A percentile compares a stretch with the other conserved stretches of the same genome.
These are phyloP conservation scores for Ophiosphaerella korrae DNA, from an alignment of 2,329 filamentous ascomycete genomes.

Conservation along the genomic window DNA sequence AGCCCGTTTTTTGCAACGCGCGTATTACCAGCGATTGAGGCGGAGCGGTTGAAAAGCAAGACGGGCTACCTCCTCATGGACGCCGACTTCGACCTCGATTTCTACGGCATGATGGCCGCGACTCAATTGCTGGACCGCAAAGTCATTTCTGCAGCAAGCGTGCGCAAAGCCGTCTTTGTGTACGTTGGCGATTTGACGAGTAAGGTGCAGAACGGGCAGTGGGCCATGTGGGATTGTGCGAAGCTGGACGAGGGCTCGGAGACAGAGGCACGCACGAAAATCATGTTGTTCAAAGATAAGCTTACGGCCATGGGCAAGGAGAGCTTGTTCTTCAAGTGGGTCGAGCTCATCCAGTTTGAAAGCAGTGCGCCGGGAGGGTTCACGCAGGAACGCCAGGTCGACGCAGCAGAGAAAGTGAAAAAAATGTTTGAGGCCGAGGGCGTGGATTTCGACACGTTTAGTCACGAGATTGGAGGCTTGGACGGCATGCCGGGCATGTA, in stretches of 20 bases:
- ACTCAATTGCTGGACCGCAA: slow-evolving; percentile 71
- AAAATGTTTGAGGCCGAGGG: slow-evolving; percentile 74
- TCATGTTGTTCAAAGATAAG: slow-evolving; percentile 79
- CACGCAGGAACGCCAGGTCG: slow-evolving; percentile 72
- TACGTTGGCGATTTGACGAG: slow-evolving; percentile 30
- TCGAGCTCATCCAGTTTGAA: slow-evolving; percentile 90
- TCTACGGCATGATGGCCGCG: slow-evolving; percentile 76
- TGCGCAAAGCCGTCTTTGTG: slow-evolving; percentile 67
- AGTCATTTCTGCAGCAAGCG: slow-evolving; percentile 65
- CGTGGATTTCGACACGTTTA: slow-evolving; percentile 82
- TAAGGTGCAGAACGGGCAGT: slow-evolving; percentile 60
- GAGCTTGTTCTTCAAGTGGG: slow-evolving; percentile 87
- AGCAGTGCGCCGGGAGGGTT: slow-evolving; percentile 79
- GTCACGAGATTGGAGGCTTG: slow-evolving; percentile 71
- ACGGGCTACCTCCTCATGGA: slow-evolving; percentile 89
- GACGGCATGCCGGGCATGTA: slow-evolving; percentile 58
- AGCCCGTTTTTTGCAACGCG: slow-evolving; percentile 63
- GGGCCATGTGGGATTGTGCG: slow-evolving; percentile 70
- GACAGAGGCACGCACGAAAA: slow-evolving; percentile 71
- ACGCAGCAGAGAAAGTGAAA: slow-evolving; percentile 74
- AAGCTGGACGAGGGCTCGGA: slow-evolving; percentile 57
- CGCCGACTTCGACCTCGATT: slow-evolving; percentile 85
- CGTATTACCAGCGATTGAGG: slow-evolving; percentile 71
- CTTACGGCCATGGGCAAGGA: slow-evolving; percentile 81
- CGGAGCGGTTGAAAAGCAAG: slow-evolving; percentile 71